phyloP scores from a whole-genome alignment of 2,329 filamentous ascomycete genomes.

The Albophoma yamanashiensis region DNA sequence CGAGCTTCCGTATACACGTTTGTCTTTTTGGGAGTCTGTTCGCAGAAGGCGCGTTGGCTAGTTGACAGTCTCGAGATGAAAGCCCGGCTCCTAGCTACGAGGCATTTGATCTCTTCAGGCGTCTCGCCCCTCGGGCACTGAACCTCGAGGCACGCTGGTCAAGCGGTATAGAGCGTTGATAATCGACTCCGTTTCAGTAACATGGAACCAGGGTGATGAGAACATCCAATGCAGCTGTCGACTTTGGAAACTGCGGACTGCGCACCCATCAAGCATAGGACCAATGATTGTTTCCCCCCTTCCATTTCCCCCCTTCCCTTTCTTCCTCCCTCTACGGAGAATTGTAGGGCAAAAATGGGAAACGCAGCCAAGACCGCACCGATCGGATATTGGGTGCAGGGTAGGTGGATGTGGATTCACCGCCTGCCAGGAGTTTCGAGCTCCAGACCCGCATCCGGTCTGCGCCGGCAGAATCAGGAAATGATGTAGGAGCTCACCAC shows the following conservation, averaged over 20 bases:
- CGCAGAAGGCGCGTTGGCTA: conserved; percentile 1
- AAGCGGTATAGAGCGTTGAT: neutral
- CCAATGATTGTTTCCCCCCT: neutral
- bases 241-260: neutral
- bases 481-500: neutral
- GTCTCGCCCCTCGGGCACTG: too few species aligned
- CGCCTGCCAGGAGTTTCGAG: neutral
- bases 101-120: neutral
- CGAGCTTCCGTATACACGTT: conserved; percentile 6
- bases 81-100: neutral
- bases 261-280: neutral
- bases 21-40: conserved; percentile 2
- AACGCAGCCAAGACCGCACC: neutral
- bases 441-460: neutral
- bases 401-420: neutral
- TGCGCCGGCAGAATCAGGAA: neutral
- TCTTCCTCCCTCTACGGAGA: neutral
- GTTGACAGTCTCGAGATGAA: neutral
- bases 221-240: too few species aligned
- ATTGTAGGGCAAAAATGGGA: neutral
- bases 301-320: too few species aligned
- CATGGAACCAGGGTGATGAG: neutral
- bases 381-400: neutral
- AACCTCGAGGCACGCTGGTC: neutral
- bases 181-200: neutral